phyloP scores from a whole-genome alignment of 768 basidiomycete species.

The Lactarius psammicola region DNA sequence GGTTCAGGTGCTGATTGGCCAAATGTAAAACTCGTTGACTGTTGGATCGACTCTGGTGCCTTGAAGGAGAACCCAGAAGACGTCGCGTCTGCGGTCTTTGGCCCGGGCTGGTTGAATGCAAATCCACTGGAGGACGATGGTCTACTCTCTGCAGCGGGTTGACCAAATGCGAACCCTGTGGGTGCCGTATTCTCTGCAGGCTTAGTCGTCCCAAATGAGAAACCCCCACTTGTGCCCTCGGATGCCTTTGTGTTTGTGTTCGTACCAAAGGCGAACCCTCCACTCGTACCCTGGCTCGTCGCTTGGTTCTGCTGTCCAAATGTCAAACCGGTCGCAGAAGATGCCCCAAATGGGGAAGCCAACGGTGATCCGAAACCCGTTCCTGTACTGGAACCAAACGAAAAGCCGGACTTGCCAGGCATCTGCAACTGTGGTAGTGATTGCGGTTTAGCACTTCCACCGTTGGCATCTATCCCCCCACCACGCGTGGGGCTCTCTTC shows the following conservation, averaged over 20 bases:
- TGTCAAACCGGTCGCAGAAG: slow-evolving; percentile 36
- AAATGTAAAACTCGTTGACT: slow-evolving; percentile 29
- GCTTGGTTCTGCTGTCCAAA: slow-evolving; percentile 41
- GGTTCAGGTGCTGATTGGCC: slow-evolving; percentile 37
- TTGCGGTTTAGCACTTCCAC: slow-evolving; percentile 29
- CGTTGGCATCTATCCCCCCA: slow-evolving; percentile 46
- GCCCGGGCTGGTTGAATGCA: slow-evolving; percentile 17
- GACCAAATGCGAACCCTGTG: slow-evolving; percentile 18
- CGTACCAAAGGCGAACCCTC: slow-evolving; percentile 48
- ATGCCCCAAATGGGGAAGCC: slow-evolving; percentile 26
- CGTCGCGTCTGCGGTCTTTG: slow-evolving; percentile 25
- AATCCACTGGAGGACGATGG: slow-evolving; percentile 24
- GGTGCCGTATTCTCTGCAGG: slow-evolving; percentile 19
- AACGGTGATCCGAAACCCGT: slow-evolving; percentile 17
- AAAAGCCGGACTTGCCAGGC: slow-evolving; percentile 23
- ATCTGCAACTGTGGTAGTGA: slow-evolving; percentile 25
- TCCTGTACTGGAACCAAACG: slow-evolving; percentile 16
- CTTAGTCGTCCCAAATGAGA: slow-evolving; percentile 25
- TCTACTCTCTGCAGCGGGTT: slow-evolving; percentile 13
- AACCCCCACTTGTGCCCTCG: slow-evolving; percentile 40
- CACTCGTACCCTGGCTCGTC: slow-evolving; percentile 34
- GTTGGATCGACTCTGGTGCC: slow-evolving; percentile 27
- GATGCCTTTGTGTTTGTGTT: slow-evolving; percentile 37
- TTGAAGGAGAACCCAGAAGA: slow-evolving; percentile 25
- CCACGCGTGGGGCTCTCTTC: slow-evolving; percentile 69